Evolutionary conservation across 2,329 filamentous ascomycete species (phyloP).

Genomic region (Pseudocercospora crystallina): DNA sequence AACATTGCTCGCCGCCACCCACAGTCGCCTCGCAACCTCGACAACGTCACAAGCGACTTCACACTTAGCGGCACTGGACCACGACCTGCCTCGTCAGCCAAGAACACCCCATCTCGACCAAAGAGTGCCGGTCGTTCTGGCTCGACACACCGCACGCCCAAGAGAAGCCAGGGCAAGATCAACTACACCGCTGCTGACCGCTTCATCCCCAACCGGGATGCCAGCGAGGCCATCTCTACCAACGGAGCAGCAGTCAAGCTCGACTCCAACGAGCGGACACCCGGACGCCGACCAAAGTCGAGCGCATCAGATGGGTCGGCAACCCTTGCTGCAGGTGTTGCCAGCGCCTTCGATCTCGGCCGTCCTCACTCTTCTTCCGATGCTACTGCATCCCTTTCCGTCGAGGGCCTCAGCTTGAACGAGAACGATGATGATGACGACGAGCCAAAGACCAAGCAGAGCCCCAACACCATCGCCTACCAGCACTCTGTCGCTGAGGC

Average conservation of each 20-base stretch:
- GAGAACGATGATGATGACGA: slow-evolving; percentile 68
- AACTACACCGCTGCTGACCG: slow-evolving; percentile 66
- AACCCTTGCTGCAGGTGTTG: slow-evolving; percentile 69
- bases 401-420: slow-evolving; percentile 77
- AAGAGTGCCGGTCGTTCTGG: slow-evolving; percentile 42
- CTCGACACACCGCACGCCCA: slow-evolving; percentile 36
- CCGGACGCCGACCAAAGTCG: slow-evolving; percentile 63
- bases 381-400: slow-evolving; percentile 59
- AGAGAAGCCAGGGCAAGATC: slow-evolving; percentile 67
- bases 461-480: slow-evolving; percentile 85
- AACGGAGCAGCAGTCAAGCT: slow-evolving; percentile 78
- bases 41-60: slow-evolving; percentile 91
- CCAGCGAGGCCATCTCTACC: slow-evolving; percentile 77
- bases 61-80: slow-evolving; percentile 80
- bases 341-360: slow-evolving; percentile 64
- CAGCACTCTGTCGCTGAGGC: slow-evolving; percentile 87
- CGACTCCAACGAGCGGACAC: slow-evolving; percentile 66
- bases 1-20: slow-evolving; percentile 75
- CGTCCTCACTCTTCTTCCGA: slow-evolving; percentile 62
- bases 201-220: slow-evolving; percentile 91
- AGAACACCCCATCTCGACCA: slow-evolving; percentile 46
- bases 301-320: slow-evolving; percentile 69
- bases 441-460: slow-evolving; percentile 65
- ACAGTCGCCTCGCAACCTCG: slow-evolving; percentile 77
- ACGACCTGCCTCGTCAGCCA: slow-evolving; percentile 39